Percentiles rank a stretch among this genome's conserved stretches.
These are phyloP conservation scores for Schwanniomyces etchellsii DNA, from an alignment of 1,139 yeast genomes.

Conservation along the genomic window DNA sequence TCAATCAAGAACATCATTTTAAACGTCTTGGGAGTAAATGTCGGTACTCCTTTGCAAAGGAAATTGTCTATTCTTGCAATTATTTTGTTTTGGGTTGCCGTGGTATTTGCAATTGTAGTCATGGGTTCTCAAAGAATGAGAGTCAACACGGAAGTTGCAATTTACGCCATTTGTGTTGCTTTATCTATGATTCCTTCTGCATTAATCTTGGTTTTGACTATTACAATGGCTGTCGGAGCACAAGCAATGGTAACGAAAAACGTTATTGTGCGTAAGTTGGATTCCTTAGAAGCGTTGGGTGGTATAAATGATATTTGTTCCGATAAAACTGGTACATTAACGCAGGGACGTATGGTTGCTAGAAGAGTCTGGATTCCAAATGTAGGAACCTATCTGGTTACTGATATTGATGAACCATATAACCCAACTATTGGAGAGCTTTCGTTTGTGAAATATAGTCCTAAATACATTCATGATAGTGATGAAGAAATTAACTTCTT, in stretches of 20 bases:
- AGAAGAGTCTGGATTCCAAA: slow-evolving; percentile 74
- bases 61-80: slow-evolving; percentile 68
- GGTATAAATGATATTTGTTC: slow-evolving; percentile 80
- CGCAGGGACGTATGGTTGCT: slow-evolving; percentile 76
- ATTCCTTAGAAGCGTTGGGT: slow-evolving; percentile 75
- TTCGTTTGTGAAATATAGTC: slow-evolving; percentile 35
- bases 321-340: slow-evolving; percentile 78
- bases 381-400: slow-evolving; percentile 60
- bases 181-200: slow-evolving; percentile 82
- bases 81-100: slow-evolving; percentile 63
- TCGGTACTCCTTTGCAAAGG: slow-evolving; percentile 74
- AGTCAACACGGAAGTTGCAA: slow-evolving; percentile 68
- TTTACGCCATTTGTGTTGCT: slow-evolving; percentile 80
- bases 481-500: slow-evolving; percentile 33
- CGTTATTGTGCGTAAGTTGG: slow-evolving; percentile 74
- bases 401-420: slow-evolving; percentile 60
- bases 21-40: slow-evolving; percentile 65
- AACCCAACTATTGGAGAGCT: slow-evolving; percentile 67
- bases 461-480: slow-evolving; percentile 30
- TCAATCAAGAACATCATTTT: slow-evolving; percentile 41
- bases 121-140: slow-evolving; percentile 71
- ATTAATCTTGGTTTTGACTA: slow-evolving; percentile 72
- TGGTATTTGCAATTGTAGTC: slow-evolving; percentile 69
- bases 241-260: slow-evolving; percentile 67
- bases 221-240: slow-evolving; percentile 85